A percentile compares a stretch with the other conserved stretches of the same genome.
Evolutionary conservation across 2,329 filamentous ascomycete species (phyloP).

Genomic region (Diaporthe aspalathi): DNA sequence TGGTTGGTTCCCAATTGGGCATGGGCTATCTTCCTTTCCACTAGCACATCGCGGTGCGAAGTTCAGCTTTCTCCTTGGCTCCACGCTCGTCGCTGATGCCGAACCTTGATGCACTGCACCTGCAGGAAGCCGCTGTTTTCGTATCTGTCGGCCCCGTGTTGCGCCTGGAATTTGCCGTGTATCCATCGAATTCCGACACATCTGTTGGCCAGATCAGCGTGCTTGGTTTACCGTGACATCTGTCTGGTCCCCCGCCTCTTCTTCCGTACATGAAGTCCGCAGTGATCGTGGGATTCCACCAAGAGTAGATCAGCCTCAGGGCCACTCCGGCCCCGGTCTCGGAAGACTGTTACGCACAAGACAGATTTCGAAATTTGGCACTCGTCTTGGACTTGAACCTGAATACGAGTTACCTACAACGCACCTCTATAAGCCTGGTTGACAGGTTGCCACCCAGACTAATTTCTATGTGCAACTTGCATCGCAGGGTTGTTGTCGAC

Average conservation of each 20-base stretch:
- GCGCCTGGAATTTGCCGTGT: not conserved
- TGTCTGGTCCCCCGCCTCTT: not conserved
- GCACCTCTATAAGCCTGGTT: not conserved
- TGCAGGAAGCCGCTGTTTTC: not conserved
- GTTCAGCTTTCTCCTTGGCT: not conserved
- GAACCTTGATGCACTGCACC: not conserved
- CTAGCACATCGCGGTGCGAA: not conserved
- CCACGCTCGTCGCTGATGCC: not conserved
- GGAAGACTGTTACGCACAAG: not conserved
- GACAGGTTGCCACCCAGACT: not conserved
- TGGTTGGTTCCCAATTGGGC: not conserved
- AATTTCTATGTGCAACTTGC: too few species aligned
- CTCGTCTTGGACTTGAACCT: too few species aligned
- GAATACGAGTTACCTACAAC: too few species aligned
- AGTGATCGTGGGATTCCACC: not conserved
- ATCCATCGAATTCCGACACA: too few species aligned
- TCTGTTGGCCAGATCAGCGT: too few species aligned
- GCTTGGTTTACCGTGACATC: not conserved
- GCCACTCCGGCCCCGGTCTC: not conserved
- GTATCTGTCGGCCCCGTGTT: not conserved
- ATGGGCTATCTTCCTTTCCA: not conserved
- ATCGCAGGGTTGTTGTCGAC: too few species aligned
- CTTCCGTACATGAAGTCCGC: not conserved
- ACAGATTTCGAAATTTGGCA: slow-evolving; percentile 3
- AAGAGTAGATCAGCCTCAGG: slow-evolving; percentile 19